phyloP scores from a whole-genome alignment of 331 rosid species.

The Ulmus americana region DNA sequence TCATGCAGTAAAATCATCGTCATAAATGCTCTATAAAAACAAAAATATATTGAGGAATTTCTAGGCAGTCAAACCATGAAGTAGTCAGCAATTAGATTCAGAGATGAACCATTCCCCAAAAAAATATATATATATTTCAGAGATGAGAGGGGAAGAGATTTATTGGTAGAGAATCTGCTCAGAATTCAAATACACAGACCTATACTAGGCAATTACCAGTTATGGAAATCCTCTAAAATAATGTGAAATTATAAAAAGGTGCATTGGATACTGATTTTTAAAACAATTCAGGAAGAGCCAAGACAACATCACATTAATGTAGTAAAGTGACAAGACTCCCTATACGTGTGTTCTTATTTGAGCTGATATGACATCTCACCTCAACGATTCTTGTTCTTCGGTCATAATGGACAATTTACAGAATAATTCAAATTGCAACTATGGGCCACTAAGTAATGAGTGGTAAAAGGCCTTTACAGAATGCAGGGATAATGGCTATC shows the following conservation, averaged over 20 bases:
- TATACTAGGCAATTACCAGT: conserved; percentile 2
- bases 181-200: conserved; percentile 21
- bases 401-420: conserved; percentile 37
- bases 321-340: conserved; percentile 53
- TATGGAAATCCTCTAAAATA: conserved; percentile 14
- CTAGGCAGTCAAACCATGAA: conserved; percentile 32
- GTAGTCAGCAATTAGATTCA: conserved; percentile 25
- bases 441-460: conserved; percentile 59
- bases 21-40: not conserved
- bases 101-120: not conserved
- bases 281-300: conserved; percentile 21
- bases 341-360: conserved; percentile 34
- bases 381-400: conserved; percentile 34
- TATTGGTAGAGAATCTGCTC: conserved; percentile 23
- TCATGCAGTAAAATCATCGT: conserved; percentile 22
- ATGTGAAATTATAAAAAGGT: conserved; percentile 13
- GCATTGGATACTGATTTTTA: conserved; percentile 31
- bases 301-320: conserved; percentile 35
- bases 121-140: not conserved
- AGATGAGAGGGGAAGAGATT: conserved; percentile 19
- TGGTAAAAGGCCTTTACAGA: conserved; percentile 31
- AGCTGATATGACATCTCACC: conserved; percentile 53
- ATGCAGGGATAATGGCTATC: conserved; percentile 16
- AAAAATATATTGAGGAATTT: not conserved
- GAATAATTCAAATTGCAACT: conserved; percentile 35